Evolutionary conservation across 2,329 filamentous ascomycete species (phyloP).

Genomic region (Talaromyces marneffei): DNA sequence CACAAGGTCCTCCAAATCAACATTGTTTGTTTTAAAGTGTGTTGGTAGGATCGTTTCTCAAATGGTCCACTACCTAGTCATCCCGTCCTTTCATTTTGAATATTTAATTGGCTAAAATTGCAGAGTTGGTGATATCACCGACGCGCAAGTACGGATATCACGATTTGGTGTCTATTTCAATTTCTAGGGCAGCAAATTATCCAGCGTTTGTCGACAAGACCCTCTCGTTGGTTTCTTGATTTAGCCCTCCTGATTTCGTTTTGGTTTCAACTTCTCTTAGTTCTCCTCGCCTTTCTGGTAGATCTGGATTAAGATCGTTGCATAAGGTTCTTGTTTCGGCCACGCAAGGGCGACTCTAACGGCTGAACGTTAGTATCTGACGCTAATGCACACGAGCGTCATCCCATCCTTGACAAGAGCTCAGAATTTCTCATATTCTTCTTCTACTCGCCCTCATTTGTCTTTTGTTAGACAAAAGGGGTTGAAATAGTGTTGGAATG

Average conservation of each 20-base stretch:
- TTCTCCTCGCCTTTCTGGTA: not conserved
- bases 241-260: not conserved
- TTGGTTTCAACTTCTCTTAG: not conserved
- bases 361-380: conserved; percentile 2
- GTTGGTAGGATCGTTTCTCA: not conserved
- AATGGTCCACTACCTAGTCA: not conserved
- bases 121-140: not conserved
- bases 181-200: too few species aligned
- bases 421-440: not conserved
- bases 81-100: not conserved
- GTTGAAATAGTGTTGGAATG: conserved; percentile 4
- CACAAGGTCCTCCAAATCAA: not conserved
- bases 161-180: not conserved
- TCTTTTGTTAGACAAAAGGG: not conserved
- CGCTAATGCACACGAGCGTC: conserved; percentile 3
- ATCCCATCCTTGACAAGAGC: not conserved
- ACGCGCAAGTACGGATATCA: not conserved
- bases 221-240: not conserved
- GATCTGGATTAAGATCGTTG: not conserved
- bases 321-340: not conserved
- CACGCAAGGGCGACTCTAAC: conserved; percentile 1
- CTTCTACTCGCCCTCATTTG: not conserved
- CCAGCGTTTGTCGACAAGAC: not conserved
- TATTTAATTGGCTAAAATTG: not conserved
- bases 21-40: not conserved